These are phyloP conservation scores for Diaporthe humulicola DNA, from an alignment of 2,329 filamentous ascomycete genomes.

Conservation along the genomic window DNA sequence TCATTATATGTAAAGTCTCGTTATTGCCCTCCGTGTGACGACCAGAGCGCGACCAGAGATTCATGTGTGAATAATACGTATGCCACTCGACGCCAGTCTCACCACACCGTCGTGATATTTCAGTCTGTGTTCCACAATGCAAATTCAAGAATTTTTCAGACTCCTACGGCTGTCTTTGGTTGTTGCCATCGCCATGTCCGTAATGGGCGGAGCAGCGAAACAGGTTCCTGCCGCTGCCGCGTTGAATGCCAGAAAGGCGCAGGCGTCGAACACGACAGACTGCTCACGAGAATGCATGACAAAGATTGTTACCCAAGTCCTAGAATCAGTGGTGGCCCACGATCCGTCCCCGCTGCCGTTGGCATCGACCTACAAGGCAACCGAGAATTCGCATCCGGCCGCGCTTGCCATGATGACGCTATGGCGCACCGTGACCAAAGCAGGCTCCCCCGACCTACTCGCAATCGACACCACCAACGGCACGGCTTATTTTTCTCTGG, in stretches of 20 bases:
- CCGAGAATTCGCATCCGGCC: conserved; percentile 41
- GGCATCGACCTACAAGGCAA: conserved; percentile 29
- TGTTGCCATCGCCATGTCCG: background rate
- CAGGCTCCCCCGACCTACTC: conserved; percentile 40
- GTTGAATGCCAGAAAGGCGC: background rate
- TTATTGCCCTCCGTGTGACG: background rate
- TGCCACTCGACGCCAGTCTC: background rate
- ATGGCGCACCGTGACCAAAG: conserved; percentile 42
- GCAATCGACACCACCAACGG: conserved; percentile 38
- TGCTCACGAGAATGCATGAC: conserved; percentile 1
- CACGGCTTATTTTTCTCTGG: conserved; percentile 41
- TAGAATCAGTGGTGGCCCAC: conserved; percentile 29
- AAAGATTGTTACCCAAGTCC: background rate
- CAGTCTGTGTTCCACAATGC: background rate
- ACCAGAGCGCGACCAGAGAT: no score
- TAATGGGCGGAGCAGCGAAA: background rate
- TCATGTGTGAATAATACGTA: background rate
- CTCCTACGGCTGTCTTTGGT: background rate
- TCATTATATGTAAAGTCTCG: background rate
- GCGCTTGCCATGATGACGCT: conserved; percentile 42
- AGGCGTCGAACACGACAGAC: conserved; percentile 3
- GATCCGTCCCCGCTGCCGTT: conserved; percentile 13
- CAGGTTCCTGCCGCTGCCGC: background rate
- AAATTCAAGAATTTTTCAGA: background rate
- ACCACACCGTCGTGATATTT: background rate